Evolutionary conservation across 2,329 filamentous ascomycete genomes (phyloP).

Genomic region (Trichoderma endophyticum): DNA sequence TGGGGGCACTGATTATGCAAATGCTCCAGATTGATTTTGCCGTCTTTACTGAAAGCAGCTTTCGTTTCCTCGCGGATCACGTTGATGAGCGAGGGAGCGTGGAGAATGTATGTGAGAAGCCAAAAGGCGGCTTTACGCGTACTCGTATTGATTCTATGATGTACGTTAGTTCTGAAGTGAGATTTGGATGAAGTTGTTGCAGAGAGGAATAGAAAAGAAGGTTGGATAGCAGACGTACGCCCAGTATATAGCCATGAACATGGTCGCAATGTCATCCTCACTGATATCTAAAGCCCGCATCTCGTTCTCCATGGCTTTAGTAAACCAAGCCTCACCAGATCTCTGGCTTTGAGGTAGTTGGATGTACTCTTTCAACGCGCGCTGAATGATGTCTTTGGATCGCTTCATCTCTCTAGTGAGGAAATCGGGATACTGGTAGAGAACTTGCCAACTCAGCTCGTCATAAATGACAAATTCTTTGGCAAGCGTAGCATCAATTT

Average conservation of each 20-base stretch:
- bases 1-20: slow-evolving; percentile 28
- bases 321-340: background rate
- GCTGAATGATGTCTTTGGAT: slow-evolving; percentile 2
- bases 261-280: background rate
- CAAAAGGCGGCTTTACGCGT: slow-evolving; percentile 29
- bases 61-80: slow-evolving; percentile 24
- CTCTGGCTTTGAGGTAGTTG: background rate
- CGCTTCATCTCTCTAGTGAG: slow-evolving; percentile 23
- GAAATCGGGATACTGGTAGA: slow-evolving; percentile 28
- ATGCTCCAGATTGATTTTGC: slow-evolving; percentile 29
- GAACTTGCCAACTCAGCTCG: slow-evolving; percentile 27
- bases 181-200: too few species aligned
- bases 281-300: background rate
- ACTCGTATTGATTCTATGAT: slow-evolving; percentile 29
- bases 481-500: slow-evolving; percentile 21
- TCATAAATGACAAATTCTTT: slow-evolving; percentile 25
- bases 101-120: slow-evolving; percentile 26
- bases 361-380: background rate
- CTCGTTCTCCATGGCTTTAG: background rate
- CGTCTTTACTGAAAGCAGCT: slow-evolving; percentile 24
- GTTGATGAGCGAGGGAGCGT: slow-evolving; percentile 21
- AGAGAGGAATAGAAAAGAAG: background rate
- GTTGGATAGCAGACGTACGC: background rate
- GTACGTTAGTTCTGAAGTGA: background rate
- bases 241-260: background rate